Evolutionary conservation across 345 rosid genomes (phyloP).

Genomic region (Corymbia maculata): DNA sequence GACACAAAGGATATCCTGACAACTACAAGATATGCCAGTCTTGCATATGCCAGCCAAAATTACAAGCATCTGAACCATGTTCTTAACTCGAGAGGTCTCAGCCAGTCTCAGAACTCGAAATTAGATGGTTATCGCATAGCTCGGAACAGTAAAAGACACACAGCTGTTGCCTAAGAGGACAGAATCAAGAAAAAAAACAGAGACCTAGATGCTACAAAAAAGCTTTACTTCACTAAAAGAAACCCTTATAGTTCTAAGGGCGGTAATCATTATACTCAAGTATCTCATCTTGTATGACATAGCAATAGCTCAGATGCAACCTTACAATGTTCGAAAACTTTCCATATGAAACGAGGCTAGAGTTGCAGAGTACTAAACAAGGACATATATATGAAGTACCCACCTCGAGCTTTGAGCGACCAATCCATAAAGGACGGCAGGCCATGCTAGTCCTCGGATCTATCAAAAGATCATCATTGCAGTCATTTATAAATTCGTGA

Average conservation of each 20-base stretch:
- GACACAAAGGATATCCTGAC: not conserved
- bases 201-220: not conserved
- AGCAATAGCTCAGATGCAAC: not conserved
- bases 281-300: not conserved
- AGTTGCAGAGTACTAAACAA: not conserved
- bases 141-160: not conserved
- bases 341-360: not conserved
- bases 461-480: conserved; percentile 15
- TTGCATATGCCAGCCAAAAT: not conserved
- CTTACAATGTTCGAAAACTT: not conserved
- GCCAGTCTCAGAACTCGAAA: not conserved
- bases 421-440: conserved; percentile 85
- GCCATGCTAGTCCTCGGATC: conserved; percentile 95
- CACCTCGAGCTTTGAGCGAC: conserved; percentile 98
- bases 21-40: not conserved
- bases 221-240: not conserved
- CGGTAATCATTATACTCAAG: not conserved
- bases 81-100: not conserved
- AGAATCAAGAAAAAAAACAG: not conserved
- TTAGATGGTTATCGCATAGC: not conserved
- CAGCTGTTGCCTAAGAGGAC: not conserved
- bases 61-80: not conserved
- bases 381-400: not conserved
- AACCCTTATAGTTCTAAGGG: not conserved
- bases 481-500: not conserved